Percentiles rank a stretch among this genome's conserved stretches.
Evolutionary conservation across 164 flowering plant species (phyloP).

Genomic region (Brasenia schreberi): DNA sequence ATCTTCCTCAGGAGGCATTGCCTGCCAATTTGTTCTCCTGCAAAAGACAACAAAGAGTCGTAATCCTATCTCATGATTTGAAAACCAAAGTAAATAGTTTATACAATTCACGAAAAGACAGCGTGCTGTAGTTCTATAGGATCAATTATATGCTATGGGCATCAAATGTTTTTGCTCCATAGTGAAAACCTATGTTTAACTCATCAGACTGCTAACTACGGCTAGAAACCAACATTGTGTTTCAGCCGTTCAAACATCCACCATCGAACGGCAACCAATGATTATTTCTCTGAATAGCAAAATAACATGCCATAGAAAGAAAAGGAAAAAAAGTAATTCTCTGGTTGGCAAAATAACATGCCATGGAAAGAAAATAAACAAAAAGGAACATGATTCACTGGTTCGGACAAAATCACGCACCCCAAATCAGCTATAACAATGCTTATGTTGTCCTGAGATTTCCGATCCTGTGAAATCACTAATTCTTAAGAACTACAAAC

Average conservation of each 20-base stretch:
- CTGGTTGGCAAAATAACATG: no score
- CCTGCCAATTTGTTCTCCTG: constrained; percentile 80
- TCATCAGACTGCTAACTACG: not conserved
- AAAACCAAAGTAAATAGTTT: no score
- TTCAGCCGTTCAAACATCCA: no score
- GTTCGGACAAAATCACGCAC: constrained; percentile 23
- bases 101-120: no score
- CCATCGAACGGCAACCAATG: no score
- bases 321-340: no score
- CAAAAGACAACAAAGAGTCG: constrained; percentile 1
- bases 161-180: not conserved
- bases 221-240: not conserved
- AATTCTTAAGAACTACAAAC: not conserved
- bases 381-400: no score
- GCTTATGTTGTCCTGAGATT: constrained; percentile 83
- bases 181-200: not conserved
- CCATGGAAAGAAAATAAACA: no score
- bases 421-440: constrained; percentile 86
- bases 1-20: constrained; percentile 40
- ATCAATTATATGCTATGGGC: not conserved
- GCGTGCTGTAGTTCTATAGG: not conserved
- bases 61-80: no score
- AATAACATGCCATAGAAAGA: no score
- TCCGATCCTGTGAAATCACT: constrained; percentile 44
- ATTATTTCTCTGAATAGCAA: no score